Conservation (phyloP, 805 yeast species). For the Ascoidea rubescens region DNA sequence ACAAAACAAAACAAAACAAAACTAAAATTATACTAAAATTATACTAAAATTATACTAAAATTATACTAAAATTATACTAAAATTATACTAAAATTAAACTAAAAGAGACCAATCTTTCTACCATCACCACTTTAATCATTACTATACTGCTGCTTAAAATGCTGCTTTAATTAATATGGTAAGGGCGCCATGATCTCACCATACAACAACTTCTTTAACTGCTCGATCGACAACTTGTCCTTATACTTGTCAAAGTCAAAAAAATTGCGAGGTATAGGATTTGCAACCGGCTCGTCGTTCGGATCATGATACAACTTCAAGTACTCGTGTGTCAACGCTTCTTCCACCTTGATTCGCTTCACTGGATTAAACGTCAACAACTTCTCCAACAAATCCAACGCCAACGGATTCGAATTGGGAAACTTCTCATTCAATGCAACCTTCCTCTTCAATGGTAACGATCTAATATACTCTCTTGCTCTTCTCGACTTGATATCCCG, state of each 20-base stretch:
- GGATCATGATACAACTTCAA: conserved; percentile 54
- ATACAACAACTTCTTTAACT: conserved; percentile 62
- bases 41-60: too few relatives aligned
- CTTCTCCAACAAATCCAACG: conserved; percentile 52
- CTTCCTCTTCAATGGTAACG: conserved; percentile 47
- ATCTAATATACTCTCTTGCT: conserved; percentile 64
- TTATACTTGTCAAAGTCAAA: conserved; percentile 77
- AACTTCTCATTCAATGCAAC: conserved; percentile 37
- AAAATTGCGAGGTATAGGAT: conserved; percentile 66
- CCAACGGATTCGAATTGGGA: conserved; percentile 33
- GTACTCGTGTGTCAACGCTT: conserved; percentile 67
- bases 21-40: too few relatives aligned
- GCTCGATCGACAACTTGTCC: conserved; percentile 59
- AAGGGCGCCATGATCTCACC: conserved; percentile 50
- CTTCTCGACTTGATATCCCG: conserved; percentile 59
- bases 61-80: too few relatives aligned
- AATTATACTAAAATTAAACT: too few relatives aligned
- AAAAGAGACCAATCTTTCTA: too few relatives aligned
- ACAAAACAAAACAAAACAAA: too few relatives aligned
- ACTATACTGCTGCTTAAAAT: too few relatives aligned
- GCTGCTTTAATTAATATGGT: too few relatives aligned
- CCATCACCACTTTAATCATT: too few relatives aligned
- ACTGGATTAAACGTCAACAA: conserved; percentile 61
- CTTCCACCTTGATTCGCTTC: conserved; percentile 59
- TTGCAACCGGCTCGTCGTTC: conserved; percentile 49